Conservation (phyloP, 1,139 yeast species). For the Protomyces pachydermus region DNA sequence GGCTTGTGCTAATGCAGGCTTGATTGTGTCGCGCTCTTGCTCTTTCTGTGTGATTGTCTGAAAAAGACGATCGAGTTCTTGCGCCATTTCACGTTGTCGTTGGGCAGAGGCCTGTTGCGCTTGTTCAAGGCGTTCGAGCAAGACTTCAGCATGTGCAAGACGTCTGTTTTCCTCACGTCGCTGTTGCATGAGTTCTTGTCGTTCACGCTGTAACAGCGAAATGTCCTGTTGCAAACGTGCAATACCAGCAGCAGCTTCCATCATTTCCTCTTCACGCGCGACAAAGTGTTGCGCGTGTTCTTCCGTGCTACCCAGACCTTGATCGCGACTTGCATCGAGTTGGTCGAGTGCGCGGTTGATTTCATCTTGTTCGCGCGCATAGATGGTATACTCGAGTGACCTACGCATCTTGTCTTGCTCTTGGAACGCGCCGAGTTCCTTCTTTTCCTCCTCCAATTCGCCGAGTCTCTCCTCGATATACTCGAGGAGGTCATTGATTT, state of each 20-base stretch:
- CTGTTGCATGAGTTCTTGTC: conserved; percentile 48
- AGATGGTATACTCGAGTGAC: conserved; percentile 66
- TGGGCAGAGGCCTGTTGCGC: conserved; percentile 29
- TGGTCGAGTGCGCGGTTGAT: conserved; percentile 57
- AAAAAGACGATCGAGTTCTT: conserved; percentile 34
- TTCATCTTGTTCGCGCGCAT: conserved; percentile 67
- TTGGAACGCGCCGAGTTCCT: conserved; percentile 68
- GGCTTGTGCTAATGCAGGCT: conserved; percentile 47
- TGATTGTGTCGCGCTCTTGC: conserved; percentile 16
- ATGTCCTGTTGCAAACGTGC: conserved; percentile 44
- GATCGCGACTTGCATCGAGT: conserved; percentile 57
- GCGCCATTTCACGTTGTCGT: conserved; percentile 27
- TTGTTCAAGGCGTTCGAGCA: conserved; percentile 36
- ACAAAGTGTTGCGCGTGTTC: conserved; percentile 47
- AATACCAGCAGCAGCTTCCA: conserved; percentile 49
- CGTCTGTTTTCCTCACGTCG: conserved; percentile 43
- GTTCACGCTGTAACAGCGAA: conserved; percentile 43
- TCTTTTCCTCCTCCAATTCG: conserved; percentile 76
- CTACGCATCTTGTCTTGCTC: conserved; percentile 63
- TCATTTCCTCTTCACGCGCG: conserved; percentile 46
- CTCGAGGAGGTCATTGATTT: conserved; percentile 68
- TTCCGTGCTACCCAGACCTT: conserved; percentile 48
- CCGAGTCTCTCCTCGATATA: conserved; percentile 66
- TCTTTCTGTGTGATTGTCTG: conserved; percentile 31
- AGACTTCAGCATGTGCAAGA: conserved; percentile 38